phyloP scores from a whole-genome alignment of 495 filamentous ascomycete species.

The Astrothelium subdiscretum region DNA sequence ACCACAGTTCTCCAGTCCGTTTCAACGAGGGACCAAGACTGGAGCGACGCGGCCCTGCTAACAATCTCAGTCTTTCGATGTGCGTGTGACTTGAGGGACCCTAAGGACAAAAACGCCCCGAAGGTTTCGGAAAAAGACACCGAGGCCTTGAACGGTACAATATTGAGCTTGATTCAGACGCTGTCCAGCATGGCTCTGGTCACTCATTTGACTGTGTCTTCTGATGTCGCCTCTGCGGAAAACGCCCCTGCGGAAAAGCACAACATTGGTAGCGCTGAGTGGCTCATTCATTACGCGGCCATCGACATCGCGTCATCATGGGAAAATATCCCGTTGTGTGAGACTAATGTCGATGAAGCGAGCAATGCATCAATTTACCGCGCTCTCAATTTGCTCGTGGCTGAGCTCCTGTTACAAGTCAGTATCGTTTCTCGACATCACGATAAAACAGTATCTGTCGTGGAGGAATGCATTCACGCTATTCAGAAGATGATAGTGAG shows the following conservation, averaged over 20 bases:
- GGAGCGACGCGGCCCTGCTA: neutral
- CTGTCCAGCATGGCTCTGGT: neutral
- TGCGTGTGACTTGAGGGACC: neutral
- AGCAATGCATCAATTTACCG: neutral
- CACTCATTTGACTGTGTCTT: neutral
- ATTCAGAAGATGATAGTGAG: neutral
- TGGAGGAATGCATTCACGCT: neutral
- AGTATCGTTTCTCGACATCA: neutral
- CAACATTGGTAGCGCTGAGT: neutral
- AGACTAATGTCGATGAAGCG: neutral
- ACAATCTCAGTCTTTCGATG: neutral
- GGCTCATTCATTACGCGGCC: neutral
- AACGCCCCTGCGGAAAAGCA: neutral
- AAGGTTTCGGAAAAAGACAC: neutral
- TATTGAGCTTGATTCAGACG: neutral
- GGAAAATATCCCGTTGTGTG: neutral
- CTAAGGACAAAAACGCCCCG: neutral
- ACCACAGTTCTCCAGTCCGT: neutral
- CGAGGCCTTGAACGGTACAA: neutral
- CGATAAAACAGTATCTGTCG: neutral
- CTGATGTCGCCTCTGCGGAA: neutral
- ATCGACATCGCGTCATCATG: neutral
- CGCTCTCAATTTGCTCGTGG: neutral
- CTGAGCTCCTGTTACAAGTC: neutral
- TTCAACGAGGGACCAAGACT: neutral